These are phyloP conservation scores for Phascolomyces articulosus DNA, from an alignment of 371 early-diverging fungal genomes.

Conservation along the genomic window DNA sequence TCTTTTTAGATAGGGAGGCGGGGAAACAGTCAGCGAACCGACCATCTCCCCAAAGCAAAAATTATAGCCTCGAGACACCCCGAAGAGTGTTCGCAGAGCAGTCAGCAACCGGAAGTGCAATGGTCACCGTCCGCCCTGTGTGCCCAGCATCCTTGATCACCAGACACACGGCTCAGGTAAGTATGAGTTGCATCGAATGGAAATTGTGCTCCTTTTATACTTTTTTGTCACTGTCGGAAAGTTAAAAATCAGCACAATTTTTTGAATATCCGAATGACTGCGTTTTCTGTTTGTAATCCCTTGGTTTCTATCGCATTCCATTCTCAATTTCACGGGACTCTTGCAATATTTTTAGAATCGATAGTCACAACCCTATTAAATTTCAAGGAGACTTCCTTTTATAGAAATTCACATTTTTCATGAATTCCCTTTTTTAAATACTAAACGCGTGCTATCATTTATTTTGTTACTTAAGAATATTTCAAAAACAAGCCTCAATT, in stretches of 20 bases:
- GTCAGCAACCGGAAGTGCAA: conserved; percentile 45
- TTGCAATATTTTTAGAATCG: no score
- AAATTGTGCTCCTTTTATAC: conserved; percentile 26
- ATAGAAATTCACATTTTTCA: no score
- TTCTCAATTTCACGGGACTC: no score
- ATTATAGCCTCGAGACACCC: conserved; percentile 57
- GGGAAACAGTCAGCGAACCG: conserved; percentile 43
- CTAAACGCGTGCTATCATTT: no score
- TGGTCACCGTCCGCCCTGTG: conserved; percentile 41
- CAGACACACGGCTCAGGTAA: conserved; percentile 54
- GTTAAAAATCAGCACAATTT: no score
- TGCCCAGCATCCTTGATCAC: conserved; percentile 46
- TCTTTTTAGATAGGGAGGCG: conserved; percentile 21
- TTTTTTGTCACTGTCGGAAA: no score
- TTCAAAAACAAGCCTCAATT: no score
- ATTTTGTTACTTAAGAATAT: no score
- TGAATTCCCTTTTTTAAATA: no score
- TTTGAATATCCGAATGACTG: background rate
- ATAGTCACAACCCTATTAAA: no score
- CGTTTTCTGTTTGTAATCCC: no score
- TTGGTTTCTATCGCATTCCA: background rate
- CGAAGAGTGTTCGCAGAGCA: conserved; percentile 47
- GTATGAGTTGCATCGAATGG: conserved; percentile 37
- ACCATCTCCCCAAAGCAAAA: conserved; percentile 49
- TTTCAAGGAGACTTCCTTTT: no score